Percentiles rank a stretch among this genome's conserved stretches.
These are phyloP conservation scores for Xylaria venustula DNA, from an alignment of 495 filamentous ascomycete genomes.

Conservation along the genomic window DNA sequence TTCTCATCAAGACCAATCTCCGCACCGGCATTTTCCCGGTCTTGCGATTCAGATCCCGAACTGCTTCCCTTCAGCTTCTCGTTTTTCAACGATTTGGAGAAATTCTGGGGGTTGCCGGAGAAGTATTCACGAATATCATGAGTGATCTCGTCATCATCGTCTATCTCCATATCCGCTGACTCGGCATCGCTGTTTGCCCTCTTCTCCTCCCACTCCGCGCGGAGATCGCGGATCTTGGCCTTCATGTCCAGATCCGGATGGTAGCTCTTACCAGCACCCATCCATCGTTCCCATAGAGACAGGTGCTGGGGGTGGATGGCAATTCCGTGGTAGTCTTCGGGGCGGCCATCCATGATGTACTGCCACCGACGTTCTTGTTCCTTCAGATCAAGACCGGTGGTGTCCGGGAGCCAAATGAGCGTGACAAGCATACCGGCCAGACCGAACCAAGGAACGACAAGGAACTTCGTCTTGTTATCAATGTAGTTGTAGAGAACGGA, in stretches of 20 bases:
- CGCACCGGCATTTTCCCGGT: not conserved
- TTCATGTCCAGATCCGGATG: constrained; percentile 74
- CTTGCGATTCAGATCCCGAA: constrained; percentile 4
- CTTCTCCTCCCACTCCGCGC: constrained; percentile 42
- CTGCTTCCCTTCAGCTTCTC: constrained; percentile 18
- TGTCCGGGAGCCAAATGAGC: constrained; percentile 80
- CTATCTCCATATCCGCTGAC: constrained; percentile 34
- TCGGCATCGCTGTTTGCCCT: constrained; percentile 23
- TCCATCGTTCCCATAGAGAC: constrained; percentile 73
- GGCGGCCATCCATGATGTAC: constrained; percentile 71
- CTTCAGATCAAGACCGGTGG: constrained; percentile 88
- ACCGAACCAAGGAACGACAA: constrained; percentile 90
- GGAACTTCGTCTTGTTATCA: constrained; percentile 70
- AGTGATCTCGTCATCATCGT: constrained; percentile 41
- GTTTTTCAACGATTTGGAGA: constrained; percentile 21
- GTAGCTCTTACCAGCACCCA: constrained; percentile 71
- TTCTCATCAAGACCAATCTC: constrained; percentile 10
- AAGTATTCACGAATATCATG: constrained; percentile 45
- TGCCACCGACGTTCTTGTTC: constrained; percentile 89
- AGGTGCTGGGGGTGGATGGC: constrained; percentile 85
- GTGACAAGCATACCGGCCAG: constrained; percentile 77
- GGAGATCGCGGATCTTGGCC: constrained; percentile 77
- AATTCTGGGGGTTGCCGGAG: constrained; percentile 21
- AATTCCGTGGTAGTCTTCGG: constrained; percentile 80
- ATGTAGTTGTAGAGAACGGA: constrained; percentile 89